Base-by-base conservation (phyloP, 2,329 filamentous ascomycete species). In the Pseudocercospora crystallina region DNA sequence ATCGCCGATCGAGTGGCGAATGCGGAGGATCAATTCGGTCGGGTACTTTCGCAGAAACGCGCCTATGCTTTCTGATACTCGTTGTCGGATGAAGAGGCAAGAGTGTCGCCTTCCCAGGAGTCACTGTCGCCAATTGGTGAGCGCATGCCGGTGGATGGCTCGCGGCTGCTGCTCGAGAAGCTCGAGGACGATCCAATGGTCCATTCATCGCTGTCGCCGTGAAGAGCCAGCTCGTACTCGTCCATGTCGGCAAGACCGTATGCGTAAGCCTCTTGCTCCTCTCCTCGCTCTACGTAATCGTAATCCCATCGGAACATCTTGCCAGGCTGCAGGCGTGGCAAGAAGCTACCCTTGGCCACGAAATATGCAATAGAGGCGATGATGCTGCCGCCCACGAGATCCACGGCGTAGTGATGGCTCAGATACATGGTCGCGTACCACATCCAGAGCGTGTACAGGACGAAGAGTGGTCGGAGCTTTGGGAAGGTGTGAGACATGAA, bases 351-450 rank as follows among this genome's bases (percentile, higher is more conserved):
- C 66, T 89, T 88, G 49, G 87, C 83, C 54, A 90, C 82, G 73
- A 92, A 95, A 77, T 89, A 97, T 51, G 87, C 84, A 43, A 87
- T 76, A 53, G 74, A 71, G 67, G 59, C 63, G 43, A 56, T 57
- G 43, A 96, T 77, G 68, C 86, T 90, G 61, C 92, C 92, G 32
- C 82, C 89, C 20, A 96, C 89, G 43, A 97, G 78, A 70, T 97
- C 92, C 35, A 97, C 87, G 30, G 91, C 92, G 69, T 97, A 97
- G 75, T 97, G 92, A 73, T 97, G 92, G 65, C 89, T 95, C 45
- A 97, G 82, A 68, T 97, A 96, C 90, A 97, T 96, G 61, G 92
- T 97, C 10, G 91, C 88, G 90, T 92, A 97, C 89, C 90, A 96
- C 64, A 96, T 85, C 92, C 92, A 96, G 67, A 87, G 81, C 38